Conservation (phyloP, 352 stramenopile species). For the Phytopythium kandeliae region DNA sequence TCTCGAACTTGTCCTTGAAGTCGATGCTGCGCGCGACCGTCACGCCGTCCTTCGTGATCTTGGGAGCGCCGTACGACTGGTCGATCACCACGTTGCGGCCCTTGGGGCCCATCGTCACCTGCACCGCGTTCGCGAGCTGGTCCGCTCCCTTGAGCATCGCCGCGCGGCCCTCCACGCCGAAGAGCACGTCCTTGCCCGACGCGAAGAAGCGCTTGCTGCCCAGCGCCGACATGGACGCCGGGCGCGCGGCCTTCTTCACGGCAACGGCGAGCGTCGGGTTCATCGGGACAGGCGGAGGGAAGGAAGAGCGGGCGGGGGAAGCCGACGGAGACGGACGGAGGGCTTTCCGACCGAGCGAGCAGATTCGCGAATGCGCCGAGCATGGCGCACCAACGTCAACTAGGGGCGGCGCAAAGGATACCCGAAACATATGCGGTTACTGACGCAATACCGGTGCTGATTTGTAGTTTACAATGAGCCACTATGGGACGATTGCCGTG, state of each 20-base stretch:
- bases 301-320: too few relatives aligned
- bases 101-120: slow-evolving; percentile 99
- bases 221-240: slow-evolving; percentile 19
- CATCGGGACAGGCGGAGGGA: slow-evolving; percentile 29
- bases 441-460: not conserved
- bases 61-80: slow-evolving; percentile 87
- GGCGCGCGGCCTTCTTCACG: slow-evolving; percentile 54
- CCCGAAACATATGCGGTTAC: slow-evolving; percentile 1
- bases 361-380: slow-evolving; percentile 11
- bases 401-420: not conserved
- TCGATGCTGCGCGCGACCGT: slow-evolving; percentile 72
- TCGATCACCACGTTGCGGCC: slow-evolving; percentile 99
- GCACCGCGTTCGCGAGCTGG: slow-evolving; percentile 98
- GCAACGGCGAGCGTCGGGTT: slow-evolving; percentile 62
- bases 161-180: slow-evolving; percentile 96
- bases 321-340: not conserved
- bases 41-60: slow-evolving; percentile 80
- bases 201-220: slow-evolving; percentile 66
- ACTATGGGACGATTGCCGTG: not conserved
- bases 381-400: not conserved
- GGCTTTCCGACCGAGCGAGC: slow-evolving; percentile 2
- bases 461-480: not conserved
- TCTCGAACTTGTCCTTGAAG: slow-evolving; percentile 81
- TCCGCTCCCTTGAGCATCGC: slow-evolving; percentile 99
- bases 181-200: slow-evolving; percentile 98